These are phyloP conservation scores for Anthostomella pinea DNA, from an alignment of 2,329 filamentous ascomycete genomes.

Conservation along the genomic window DNA sequence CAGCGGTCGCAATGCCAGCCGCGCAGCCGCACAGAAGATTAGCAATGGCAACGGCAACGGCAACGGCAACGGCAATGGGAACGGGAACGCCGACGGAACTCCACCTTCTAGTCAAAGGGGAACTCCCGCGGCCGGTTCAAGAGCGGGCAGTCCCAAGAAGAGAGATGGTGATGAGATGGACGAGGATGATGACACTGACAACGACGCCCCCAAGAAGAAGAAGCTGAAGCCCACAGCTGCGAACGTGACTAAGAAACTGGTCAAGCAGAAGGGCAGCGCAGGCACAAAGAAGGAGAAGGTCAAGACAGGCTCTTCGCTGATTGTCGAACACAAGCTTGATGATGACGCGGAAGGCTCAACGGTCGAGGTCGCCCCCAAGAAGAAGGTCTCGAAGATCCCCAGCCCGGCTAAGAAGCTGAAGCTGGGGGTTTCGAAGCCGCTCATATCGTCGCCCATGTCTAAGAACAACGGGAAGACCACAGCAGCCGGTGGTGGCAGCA, in stretches of 20 bases:
- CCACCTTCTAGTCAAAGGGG: constrained; percentile 62
- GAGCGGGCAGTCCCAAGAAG: constrained; percentile 55
- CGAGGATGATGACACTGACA: constrained; percentile 52
- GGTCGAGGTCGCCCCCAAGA: constrained; percentile 42
- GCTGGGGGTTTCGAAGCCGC: constrained; percentile 42
- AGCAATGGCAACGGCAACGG: constrained; percentile 48
- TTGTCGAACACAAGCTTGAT: constrained; percentile 45
- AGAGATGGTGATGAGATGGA: constrained; percentile 54
- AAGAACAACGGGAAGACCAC: constrained; percentile 47
- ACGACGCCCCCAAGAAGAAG: constrained; percentile 56
- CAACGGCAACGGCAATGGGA: constrained; percentile 47
- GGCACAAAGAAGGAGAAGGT: constrained; percentile 53
- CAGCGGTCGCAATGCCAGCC: constrained; percentile 60
- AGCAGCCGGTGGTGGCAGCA: constrained; percentile 13
- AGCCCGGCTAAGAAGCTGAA: constrained; percentile 47
- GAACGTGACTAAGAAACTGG: constrained; percentile 50
- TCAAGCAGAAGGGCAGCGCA: constrained; percentile 47
- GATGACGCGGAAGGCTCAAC: constrained; percentile 37
- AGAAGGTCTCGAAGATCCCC: constrained; percentile 38
- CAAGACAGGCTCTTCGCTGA: constrained; percentile 49
- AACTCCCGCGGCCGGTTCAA: constrained; percentile 54
- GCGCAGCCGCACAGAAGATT: constrained; percentile 61
- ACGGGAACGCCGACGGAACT: constrained; percentile 51
- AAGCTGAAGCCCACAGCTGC: constrained; percentile 46
- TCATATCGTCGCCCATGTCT: constrained; percentile 45